A percentile compares a stretch with the other conserved stretches of the same genome.
Conservation (phyloP, 2,329 filamentous ascomycete species). For the Fusarium pseudograminearum region DNA sequence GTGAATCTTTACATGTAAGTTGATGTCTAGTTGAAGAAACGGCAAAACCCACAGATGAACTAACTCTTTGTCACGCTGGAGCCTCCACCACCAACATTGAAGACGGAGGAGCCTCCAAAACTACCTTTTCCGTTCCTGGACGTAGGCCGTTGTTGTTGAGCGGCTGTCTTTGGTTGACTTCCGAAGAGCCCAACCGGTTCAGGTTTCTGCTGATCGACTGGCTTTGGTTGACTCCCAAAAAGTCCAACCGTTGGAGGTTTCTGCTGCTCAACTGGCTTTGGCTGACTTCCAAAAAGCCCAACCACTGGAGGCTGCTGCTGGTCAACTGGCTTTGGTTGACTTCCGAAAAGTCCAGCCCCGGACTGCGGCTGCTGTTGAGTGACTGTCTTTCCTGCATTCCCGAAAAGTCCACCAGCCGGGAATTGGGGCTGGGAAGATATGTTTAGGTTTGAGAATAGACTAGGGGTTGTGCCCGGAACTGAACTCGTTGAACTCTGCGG, state of each 20-base stretch:
- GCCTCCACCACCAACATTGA: background rate
- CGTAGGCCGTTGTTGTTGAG: background rate
- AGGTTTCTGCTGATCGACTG: no score
- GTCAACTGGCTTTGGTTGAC: accelerated
- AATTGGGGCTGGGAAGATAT: accelerated
- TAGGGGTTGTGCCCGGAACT: background rate
- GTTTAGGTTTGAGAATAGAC: accelerated
- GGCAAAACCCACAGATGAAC: background rate
- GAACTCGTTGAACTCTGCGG: no score
- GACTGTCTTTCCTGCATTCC: accelerated
- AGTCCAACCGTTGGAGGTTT: no score
- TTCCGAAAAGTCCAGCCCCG: background rate
- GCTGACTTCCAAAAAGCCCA: no score
- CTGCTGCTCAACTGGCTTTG: no score
- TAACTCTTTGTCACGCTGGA: background rate
- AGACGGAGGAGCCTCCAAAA: background rate
- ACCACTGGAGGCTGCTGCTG: accelerated
- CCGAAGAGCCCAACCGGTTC: accelerated
- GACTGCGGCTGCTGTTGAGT: background rate
- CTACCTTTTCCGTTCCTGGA: accelerated
- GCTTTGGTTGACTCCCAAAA: no score
- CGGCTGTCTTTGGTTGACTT: no score
- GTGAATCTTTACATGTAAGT: background rate
- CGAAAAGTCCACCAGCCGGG: background rate
- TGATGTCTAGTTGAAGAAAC: no score